phyloP scores from a whole-genome alignment of 306 rosid species.

The Malus orientalis region DNA sequence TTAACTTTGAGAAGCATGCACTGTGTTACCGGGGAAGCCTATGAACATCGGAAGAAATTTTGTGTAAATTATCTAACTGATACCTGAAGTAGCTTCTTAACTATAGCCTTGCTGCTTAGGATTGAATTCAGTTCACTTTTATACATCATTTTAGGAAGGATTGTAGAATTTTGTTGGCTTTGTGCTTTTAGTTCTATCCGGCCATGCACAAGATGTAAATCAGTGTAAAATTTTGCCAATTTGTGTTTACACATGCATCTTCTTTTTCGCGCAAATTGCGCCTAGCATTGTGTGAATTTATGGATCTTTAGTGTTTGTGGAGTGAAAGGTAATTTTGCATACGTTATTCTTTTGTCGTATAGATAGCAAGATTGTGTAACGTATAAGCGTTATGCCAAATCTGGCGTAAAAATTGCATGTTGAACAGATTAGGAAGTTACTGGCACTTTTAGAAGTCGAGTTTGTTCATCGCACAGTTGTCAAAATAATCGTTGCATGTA shows the following conservation, averaged over 20 bases:
- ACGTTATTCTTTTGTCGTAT: conserved; percentile 7
- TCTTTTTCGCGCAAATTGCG: not conserved
- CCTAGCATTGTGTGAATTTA: not conserved
- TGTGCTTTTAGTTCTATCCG: not conserved
- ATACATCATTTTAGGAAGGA: not conserved
- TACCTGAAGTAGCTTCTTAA: not conserved
- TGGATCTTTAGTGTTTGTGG: not conserved
- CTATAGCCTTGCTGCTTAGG: not conserved
- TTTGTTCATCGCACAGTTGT: conserved; percentile 22
- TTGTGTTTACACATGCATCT: not conserved
- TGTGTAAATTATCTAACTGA: not conserved
- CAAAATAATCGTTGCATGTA: conserved; percentile 22
- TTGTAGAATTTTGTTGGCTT: not conserved
- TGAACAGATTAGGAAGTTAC: conserved; percentile 19
- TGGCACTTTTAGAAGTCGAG: conserved; percentile 1
- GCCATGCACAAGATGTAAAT: not conserved
- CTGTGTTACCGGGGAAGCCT: not conserved
- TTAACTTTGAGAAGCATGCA: not conserved
- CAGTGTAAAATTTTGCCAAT: not conserved
- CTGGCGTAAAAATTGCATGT: conserved; percentile 2
- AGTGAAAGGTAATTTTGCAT: not conserved
- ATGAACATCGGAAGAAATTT: not conserved
- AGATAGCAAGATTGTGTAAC: not conserved
- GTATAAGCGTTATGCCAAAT: conserved; percentile 4
- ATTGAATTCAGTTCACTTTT: not conserved